phyloP scores from a whole-genome alignment of 2,329 filamentous ascomycete genomes.

The Colletotrichum truncatum region DNA sequence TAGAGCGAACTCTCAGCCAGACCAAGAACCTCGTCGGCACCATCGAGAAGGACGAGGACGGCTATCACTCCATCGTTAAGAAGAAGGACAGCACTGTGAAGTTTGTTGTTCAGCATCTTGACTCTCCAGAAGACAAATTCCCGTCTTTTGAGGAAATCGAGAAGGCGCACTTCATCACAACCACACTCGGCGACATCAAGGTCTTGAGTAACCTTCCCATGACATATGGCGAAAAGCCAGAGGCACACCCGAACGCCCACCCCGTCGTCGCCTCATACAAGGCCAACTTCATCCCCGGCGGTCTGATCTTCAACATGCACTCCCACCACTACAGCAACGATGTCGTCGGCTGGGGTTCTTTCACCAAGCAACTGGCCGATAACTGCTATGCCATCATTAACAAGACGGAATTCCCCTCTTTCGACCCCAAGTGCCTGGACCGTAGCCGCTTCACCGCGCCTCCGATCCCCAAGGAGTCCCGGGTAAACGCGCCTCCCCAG shows the following conservation, averaged over 20 bases:
- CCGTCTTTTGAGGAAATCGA: slow-evolving; percentile 48
- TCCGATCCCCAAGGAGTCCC: slow-evolving; percentile 34
- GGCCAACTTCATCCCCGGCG: slow-evolving; percentile 51
- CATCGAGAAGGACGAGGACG: slow-evolving; percentile 47
- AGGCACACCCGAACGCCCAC: slow-evolving; percentile 43
- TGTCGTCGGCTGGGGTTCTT: slow-evolving; percentile 50
- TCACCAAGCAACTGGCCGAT: slow-evolving; percentile 50
- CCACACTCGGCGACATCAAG: slow-evolving; percentile 43
- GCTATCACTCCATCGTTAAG: slow-evolving; percentile 47
- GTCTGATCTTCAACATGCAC: slow-evolving; percentile 51
- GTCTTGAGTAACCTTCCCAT: slow-evolving; percentile 46
- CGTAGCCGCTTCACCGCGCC: slow-evolving; percentile 42
- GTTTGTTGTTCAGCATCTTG: slow-evolving; percentile 47
- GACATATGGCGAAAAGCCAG: slow-evolving; percentile 50
- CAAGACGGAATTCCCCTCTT: slow-evolving; percentile 40
- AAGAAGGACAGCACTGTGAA: slow-evolving; percentile 42
- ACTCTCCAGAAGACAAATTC: slow-evolving; percentile 32
- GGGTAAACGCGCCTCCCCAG: slow-evolving; percentile 40
- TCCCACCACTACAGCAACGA: slow-evolving; percentile 54
- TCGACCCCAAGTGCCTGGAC: slow-evolving; percentile 46
- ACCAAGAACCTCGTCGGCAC: slow-evolving; percentile 46
- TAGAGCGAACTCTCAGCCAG: slow-evolving; percentile 48
- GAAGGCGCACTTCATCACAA: slow-evolving; percentile 42
- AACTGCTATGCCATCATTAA: slow-evolving; percentile 48
- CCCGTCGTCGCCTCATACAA: slow-evolving; percentile 48